These are phyloP conservation scores for Trichoderma cornu-damae DNA, from an alignment of 2,329 filamentous ascomycete species.

Conservation along the genomic window DNA sequence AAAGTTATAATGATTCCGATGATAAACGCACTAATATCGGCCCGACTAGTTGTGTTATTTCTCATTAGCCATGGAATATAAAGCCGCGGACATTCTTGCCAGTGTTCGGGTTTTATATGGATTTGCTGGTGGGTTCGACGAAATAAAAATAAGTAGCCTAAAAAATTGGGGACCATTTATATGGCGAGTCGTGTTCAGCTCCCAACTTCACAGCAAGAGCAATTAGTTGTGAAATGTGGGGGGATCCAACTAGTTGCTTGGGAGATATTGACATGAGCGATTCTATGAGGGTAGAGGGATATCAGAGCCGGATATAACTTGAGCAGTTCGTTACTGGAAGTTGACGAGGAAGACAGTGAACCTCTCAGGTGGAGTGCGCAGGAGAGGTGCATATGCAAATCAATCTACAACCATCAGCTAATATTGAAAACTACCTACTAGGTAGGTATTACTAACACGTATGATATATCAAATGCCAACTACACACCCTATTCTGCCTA, in stretches of 20 bases:
- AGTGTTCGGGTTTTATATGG: constrained; percentile 6
- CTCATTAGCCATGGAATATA: neutral
- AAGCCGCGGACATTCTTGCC: constrained; percentile 11
- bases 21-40: neutral
- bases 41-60: neutral
- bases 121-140: constrained; percentile 7
- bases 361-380: no score
- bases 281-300: neutral
- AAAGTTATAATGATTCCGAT: neutral
- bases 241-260: neutral
- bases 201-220: neutral
- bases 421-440: no score
- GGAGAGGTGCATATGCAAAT: no score
- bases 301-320: no score
- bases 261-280: neutral
- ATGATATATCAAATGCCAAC: no score
- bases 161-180: constrained; percentile 1
- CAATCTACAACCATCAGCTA: neutral
- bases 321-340: no score
- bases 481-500: neutral
- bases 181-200: constrained; percentile 4
- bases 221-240: neutral
- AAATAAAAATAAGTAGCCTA: neutral
- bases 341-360: no score
- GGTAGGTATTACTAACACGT: no score